A percentile compares a stretch with the other conserved stretches of the same genome.
Evolutionary conservation across 768 basidiomycete genomes (phyloP).

Genomic region (Russula abietina): DNA sequence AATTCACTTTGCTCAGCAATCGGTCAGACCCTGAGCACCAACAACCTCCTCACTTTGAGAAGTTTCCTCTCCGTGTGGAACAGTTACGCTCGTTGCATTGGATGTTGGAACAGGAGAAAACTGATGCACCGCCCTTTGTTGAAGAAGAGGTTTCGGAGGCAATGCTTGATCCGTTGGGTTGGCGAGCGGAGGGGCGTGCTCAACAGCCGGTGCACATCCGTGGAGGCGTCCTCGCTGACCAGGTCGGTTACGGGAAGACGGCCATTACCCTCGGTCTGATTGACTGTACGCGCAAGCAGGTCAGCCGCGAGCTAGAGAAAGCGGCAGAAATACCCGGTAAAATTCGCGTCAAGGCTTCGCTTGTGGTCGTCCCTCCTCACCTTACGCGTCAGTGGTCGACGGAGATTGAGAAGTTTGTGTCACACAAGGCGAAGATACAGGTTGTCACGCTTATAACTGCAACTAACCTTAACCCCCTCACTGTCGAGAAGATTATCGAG

Average conservation of each 20-base stretch:
- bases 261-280: conserved; percentile 90
- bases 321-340: conserved; percentile 49
- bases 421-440: conserved; percentile 45
- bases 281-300: conserved; percentile 56
- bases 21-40: conserved; percentile 58
- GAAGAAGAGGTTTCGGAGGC: conserved; percentile 96
- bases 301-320: conserved; percentile 52
- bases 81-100: conserved; percentile 87
- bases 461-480: conserved; percentile 61
- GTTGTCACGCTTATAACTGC: conserved; percentile 64
- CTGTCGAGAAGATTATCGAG: conserved; percentile 65
- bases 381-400: conserved; percentile 85
- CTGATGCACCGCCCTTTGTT: conserved; percentile 62
- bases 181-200: conserved; percentile 92
- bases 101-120: conserved; percentile 81
- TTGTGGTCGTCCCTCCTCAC: conserved; percentile 86
- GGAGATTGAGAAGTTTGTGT: conserved; percentile 77
- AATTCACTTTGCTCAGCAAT: conserved; percentile 73
- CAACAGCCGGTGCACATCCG: conserved; percentile 67
- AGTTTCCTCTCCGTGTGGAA: conserved; percentile 63
- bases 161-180: conserved; percentile 75
- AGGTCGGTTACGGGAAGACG: conserved; percentile 97
- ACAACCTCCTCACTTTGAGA: conserved; percentile 77
- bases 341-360: conserved; percentile 72
- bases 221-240: conserved; percentile 91